Percentiles rank a stretch among this genome's conserved stretches.
phyloP scores from a whole-genome alignment of 306 rosid species.

The Trifolium dubium region DNA sequence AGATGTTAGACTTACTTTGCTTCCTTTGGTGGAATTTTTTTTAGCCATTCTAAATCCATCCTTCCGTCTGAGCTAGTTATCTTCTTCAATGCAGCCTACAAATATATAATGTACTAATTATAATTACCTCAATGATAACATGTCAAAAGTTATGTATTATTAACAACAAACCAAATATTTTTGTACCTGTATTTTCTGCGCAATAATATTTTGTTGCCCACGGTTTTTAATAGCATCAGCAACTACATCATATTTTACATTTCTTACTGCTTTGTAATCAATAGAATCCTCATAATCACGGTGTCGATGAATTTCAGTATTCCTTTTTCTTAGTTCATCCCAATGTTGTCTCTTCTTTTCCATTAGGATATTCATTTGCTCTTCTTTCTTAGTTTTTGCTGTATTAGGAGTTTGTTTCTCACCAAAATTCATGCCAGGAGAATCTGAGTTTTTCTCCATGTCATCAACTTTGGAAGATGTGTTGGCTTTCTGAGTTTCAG shows the following conservation, averaged over 20 bases:
- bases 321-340: conserved; percentile 50
- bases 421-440: background rate
- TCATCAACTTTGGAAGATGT: conserved; percentile 7
- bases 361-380: conserved; percentile 32
- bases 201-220: conserved; percentile 65
- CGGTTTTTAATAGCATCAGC: conserved; percentile 58
- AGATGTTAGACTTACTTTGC: conserved; percentile 46
- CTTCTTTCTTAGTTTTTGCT: conserved; percentile 16
- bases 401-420: background rate
- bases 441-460: background rate
- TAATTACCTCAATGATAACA: conserved; percentile 10
- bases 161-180: background rate
- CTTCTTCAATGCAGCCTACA: conserved; percentile 45
- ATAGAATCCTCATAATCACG: conserved; percentile 49
- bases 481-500: background rate
- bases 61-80: conserved; percentile 46
- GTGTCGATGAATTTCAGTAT: conserved; percentile 3
- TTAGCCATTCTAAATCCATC: conserved; percentile 74
- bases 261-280: conserved; percentile 71
- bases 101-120: conserved; percentile 1
- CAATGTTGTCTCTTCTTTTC: conserved; percentile 43
- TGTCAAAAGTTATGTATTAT: background rate
- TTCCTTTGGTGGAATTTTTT: conserved; percentile 57
- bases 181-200: conserved; percentile 57
- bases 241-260: conserved; percentile 42